A percentile compares a stretch with the other conserved stretches of the same genome.
Evolutionary conservation across 352 stramenopile genomes (phyloP).

Genomic region (Phytopythium oedochilum): DNA sequence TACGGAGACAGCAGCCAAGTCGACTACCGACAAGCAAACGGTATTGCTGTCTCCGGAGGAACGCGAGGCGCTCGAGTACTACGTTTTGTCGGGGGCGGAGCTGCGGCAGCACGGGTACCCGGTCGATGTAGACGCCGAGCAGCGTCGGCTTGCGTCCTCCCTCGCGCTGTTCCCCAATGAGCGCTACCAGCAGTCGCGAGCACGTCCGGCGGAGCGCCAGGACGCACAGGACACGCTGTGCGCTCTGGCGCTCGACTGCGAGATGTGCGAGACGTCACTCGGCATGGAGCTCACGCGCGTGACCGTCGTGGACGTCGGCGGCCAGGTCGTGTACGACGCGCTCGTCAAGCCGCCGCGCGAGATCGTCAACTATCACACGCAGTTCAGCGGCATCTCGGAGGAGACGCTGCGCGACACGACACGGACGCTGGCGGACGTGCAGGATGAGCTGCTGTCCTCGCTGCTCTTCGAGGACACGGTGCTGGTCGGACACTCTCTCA

Average conservation of each 20-base stretch:
- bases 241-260: conserved; percentile 83
- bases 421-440: conserved; percentile 65
- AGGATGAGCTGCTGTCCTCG: conserved; percentile 41
- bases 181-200: conserved; percentile 3
- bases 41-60: conserved; percentile 7
- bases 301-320: conserved; percentile 61
- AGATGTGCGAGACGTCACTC: conserved; percentile 88
- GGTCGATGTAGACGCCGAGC: conserved; percentile 52
- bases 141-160: conserved; percentile 40
- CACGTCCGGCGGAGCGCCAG: background rate
- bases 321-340: conserved; percentile 72
- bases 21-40: no score
- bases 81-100: conserved; percentile 58
- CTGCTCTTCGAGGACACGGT: conserved; percentile 76
- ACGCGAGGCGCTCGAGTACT: conserved; percentile 33
- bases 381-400: conserved; percentile 86
- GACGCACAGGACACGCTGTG: conserved; percentile 1
- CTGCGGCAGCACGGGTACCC: conserved; percentile 70
- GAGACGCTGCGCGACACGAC: conserved; percentile 59
- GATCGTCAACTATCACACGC: conserved; percentile 88
- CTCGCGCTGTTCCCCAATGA: background rate
- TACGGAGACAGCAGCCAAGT: no score
- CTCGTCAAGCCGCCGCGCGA: conserved; percentile 79
- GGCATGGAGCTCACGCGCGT: conserved; percentile 81
- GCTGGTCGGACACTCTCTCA: conserved; percentile 84